Percentiles rank a stretch among this genome's conserved stretches.
Evolutionary conservation across 495 filamentous ascomycete species (phyloP).

Genomic region (Penicillium coffeae): DNA sequence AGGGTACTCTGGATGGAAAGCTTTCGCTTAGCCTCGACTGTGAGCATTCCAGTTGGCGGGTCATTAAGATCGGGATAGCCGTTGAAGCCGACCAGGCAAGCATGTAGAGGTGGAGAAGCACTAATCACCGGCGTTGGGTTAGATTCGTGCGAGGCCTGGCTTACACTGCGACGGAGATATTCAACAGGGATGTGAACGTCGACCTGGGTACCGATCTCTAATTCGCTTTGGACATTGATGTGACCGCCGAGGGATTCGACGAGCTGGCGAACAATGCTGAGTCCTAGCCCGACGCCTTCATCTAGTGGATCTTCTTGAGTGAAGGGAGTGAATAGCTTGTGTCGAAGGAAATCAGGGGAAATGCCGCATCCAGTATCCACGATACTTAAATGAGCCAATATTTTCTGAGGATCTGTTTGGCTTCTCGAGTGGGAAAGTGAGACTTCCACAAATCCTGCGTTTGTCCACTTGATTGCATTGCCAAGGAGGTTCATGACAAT

Average conservation of each 20-base stretch:
- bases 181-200: slow-evolving; percentile 50
- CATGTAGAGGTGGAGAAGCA: slow-evolving; percentile 6
- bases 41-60: slow-evolving; percentile 21
- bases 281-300: slow-evolving; percentile 64
- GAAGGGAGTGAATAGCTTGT: slow-evolving; percentile 65
- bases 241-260: slow-evolving; percentile 55
- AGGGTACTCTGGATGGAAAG: slow-evolving; percentile 30
- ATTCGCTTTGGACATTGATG: slow-evolving; percentile 55
- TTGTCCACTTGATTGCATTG: slow-evolving; percentile 68
- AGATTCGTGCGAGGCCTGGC: slow-evolving; percentile 53
- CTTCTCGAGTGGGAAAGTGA: slow-evolving; percentile 36
- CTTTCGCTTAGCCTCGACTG: slow-evolving; percentile 30
- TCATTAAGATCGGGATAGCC: slow-evolving; percentile 26
- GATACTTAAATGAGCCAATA: slow-evolving; percentile 45
- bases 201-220: slow-evolving; percentile 56
- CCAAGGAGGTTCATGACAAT: slow-evolving; percentile 71
- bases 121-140: slow-evolving; percentile 25
- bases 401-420: slow-evolving; percentile 10
- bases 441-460: slow-evolving; percentile 55
- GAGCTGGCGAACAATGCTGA: slow-evolving; percentile 66
- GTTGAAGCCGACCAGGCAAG: slow-evolving; percentile 31
- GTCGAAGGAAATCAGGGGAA: slow-evolving; percentile 58
- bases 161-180: slow-evolving; percentile 29
- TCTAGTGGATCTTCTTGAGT: slow-evolving; percentile 64
- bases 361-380: slow-evolving; percentile 68